Evolutionary conservation across 2,329 filamentous ascomycete genomes (phyloP).

Genomic region (Coniella lustricola): DNA sequence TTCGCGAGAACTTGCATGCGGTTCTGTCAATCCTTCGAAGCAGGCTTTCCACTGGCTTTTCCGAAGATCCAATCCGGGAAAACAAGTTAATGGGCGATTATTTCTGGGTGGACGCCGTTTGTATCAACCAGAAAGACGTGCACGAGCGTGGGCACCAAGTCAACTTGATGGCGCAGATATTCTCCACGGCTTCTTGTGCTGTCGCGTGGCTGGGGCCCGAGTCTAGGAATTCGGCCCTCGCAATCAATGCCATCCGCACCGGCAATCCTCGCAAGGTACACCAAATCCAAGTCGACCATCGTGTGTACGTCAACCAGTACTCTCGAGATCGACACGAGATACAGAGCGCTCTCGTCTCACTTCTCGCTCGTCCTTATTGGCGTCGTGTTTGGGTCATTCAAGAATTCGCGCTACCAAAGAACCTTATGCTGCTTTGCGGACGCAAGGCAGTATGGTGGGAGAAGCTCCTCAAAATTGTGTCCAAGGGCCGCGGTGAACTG

Average conservation of each 20-base stretch:
- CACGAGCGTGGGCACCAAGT: constrained; percentile 18
- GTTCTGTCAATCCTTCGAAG: constrained; percentile 9
- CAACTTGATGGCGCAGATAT: constrained; percentile 14
- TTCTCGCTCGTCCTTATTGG: constrained; percentile 9
- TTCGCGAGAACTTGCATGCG: constrained; percentile 14
- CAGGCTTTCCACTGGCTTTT: constrained; percentile 5
- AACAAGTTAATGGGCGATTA: not conserved
- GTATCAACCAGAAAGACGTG: constrained; percentile 15
- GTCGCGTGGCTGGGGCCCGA: constrained; percentile 3
- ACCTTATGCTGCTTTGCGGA: constrained; percentile 5
- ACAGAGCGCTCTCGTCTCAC: not conserved
- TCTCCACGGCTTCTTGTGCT: constrained; percentile 2
- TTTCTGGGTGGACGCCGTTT: constrained; percentile 18
- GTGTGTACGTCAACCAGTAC: not conserved
- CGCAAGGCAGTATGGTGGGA: constrained; percentile 5
- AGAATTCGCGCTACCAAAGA: constrained; percentile 7
- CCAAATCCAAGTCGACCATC: not conserved
- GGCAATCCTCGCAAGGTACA: not conserved
- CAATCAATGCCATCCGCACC: not conserved
- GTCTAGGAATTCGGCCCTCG: not conserved
- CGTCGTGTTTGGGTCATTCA: constrained; percentile 13
- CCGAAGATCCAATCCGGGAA: constrained; percentile 2
- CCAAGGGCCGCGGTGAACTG: not conserved
- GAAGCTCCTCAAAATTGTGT: not conserved
- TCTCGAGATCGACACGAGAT: not conserved